Conservation (phyloP, 805 yeast genomes). For the Kodamaea lidongshanica region DNA sequence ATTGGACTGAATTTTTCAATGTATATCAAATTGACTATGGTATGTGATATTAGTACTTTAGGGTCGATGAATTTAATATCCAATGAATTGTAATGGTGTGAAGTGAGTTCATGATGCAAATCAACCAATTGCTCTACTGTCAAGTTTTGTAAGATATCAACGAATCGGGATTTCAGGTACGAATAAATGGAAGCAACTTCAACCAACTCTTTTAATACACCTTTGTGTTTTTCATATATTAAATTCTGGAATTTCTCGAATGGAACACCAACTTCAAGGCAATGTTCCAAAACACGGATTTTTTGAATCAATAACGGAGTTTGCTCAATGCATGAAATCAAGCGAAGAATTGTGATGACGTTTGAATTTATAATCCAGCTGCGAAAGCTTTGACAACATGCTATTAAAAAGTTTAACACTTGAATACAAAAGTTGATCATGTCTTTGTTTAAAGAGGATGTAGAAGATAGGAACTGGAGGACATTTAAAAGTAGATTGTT, state of each 20-base stretch:
- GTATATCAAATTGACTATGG: constrained; percentile 1
- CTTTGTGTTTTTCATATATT: background rate
- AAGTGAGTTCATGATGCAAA: too few species aligned
- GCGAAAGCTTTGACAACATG: background rate
- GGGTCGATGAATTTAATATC: too few species aligned
- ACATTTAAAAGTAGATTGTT: constrained; percentile 1
- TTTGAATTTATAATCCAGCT: background rate
- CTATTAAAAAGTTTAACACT: too few species aligned
- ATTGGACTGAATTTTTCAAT: background rate
- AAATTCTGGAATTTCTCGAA: constrained; percentile 3
- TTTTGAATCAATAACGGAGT: background rate
- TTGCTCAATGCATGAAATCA: too few species aligned
- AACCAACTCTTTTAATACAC: constrained; percentile 5
- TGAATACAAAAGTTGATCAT: too few species aligned
- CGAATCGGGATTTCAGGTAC: constrained; percentile 3
- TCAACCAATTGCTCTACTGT: constrained; percentile 1
- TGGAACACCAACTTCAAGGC: background rate
- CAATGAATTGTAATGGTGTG: too few species aligned
- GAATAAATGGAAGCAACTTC: constrained; percentile 9
- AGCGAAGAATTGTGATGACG: background rate
- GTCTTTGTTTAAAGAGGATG: background rate
- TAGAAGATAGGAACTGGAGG: background rate
- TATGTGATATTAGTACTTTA: constrained; percentile 1
- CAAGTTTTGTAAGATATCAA: constrained; percentile 5
- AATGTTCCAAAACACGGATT: background rate